Evolutionary conservation across 192 early-diverging fungal species (phyloP).

Genomic region (Haplosporangium gracile): DNA sequence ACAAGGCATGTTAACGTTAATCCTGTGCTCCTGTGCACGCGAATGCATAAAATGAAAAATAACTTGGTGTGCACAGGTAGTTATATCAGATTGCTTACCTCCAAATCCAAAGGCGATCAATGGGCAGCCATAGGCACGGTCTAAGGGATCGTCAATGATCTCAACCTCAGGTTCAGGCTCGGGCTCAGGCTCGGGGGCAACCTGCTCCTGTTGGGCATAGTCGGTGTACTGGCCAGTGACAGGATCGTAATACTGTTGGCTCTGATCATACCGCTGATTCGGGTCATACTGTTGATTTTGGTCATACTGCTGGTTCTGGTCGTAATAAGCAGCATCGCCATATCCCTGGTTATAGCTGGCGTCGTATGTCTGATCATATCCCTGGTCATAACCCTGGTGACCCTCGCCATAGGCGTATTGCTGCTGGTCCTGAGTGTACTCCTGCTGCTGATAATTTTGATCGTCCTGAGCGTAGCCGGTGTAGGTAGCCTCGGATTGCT

Average conservation of each 20-base stretch:
- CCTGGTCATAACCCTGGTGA: conserved; percentile 27
- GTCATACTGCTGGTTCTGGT: conserved; percentile 22
- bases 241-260: conserved; percentile 21
- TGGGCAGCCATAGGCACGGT: conserved; percentile 66
- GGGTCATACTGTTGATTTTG: not conserved
- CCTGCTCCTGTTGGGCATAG: conserved; percentile 41
- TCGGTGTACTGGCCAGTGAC: conserved; percentile 36
- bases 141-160: conserved; percentile 55
- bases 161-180: conserved; percentile 36
- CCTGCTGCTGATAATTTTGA: conserved; percentile 7
- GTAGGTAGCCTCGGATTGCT: conserved; percentile 5
- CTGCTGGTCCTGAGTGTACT: conserved; percentile 21
- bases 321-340: conserved; percentile 36
- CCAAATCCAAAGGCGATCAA: conserved; percentile 83
- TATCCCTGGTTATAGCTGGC: conserved; percentile 35
- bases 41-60: not conserved
- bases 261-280: no score
- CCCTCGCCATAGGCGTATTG: not conserved
- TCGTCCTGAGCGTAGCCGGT: conserved; percentile 11
- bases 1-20: not conserved
- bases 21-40: not conserved
- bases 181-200: conserved; percentile 31
- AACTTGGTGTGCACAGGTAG: not conserved
- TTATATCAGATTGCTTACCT: conserved; percentile 34
- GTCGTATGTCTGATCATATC: conserved; percentile 34